Evolutionary conservation across 371 early-diverging fungal species (phyloP).

Genomic region (Mortierella sp.): DNA sequence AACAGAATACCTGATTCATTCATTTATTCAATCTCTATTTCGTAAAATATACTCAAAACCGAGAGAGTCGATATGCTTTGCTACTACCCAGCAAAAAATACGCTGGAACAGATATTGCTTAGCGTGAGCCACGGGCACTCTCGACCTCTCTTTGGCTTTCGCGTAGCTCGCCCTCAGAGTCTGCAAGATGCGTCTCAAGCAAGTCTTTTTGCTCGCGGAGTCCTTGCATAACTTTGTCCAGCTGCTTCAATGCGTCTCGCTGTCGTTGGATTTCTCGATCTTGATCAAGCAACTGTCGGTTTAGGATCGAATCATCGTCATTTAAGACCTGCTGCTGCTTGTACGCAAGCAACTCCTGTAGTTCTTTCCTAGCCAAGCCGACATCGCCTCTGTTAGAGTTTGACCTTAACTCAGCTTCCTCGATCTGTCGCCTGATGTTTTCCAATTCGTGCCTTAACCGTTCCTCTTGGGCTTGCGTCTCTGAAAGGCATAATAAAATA

Average conservation of each 20-base stretch:
- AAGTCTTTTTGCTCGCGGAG: conserved; percentile 54
- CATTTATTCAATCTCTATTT: too few species aligned
- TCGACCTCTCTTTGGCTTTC: conserved; percentile 53
- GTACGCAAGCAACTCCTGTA: conserved; percentile 51
- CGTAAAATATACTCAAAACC: too few species aligned
- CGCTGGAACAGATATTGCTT: neutral
- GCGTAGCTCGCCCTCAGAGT: conserved; percentile 53
- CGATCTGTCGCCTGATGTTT: conserved; percentile 44
- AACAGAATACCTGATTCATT: too few species aligned
- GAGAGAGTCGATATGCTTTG: too few species aligned
- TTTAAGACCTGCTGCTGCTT: conserved; percentile 55
- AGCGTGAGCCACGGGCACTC: conserved; percentile 25
- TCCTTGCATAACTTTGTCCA: conserved; percentile 53
- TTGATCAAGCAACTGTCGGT: conserved; percentile 47
- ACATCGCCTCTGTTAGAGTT: conserved; percentile 40
- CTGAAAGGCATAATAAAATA: conserved; percentile 6
- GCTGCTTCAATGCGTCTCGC: conserved; percentile 49
- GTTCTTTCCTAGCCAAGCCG: conserved; percentile 26
- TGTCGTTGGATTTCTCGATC: conserved; percentile 57
- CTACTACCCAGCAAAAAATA: neutral
- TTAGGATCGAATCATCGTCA: conserved; percentile 38
- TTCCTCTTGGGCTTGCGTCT: conserved; percentile 49
- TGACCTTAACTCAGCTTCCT: conserved; percentile 47
- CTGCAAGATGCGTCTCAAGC: conserved; percentile 53
- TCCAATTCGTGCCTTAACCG: conserved; percentile 51